Evolutionary conservation across 805 yeast species (phyloP).

Genomic region (Yamadazyma scolyti): DNA sequence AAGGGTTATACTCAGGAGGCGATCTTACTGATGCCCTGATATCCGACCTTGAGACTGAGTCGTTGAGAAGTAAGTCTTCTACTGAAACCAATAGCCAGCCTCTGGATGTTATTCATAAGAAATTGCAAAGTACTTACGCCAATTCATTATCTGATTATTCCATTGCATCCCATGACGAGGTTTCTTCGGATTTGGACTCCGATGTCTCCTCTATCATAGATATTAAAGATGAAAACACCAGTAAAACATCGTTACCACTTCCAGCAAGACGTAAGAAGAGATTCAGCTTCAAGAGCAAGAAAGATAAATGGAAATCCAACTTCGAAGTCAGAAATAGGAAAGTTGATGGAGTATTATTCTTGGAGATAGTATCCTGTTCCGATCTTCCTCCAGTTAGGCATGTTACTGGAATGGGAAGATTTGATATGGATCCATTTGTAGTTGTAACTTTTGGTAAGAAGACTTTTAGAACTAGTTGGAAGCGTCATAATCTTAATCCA

Average conservation of each 20-base stretch:
- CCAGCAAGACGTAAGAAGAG: not conserved
- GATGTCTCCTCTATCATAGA: constrained; percentile 1
- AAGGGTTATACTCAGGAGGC: constrained; percentile 35
- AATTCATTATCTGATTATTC: constrained; percentile 15
- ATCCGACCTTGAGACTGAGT: constrained; percentile 29
- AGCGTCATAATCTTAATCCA: constrained; percentile 79
- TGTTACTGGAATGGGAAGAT: constrained; percentile 62
- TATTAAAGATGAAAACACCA: no score
- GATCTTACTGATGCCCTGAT: constrained; percentile 12
- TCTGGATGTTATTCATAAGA: constrained; percentile 7
- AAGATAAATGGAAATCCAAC: constrained; percentile 8
- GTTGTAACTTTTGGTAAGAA: constrained; percentile 86
- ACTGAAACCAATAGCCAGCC: constrained; percentile 5
- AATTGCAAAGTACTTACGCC: constrained; percentile 3
- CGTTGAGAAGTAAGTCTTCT: constrained; percentile 2
- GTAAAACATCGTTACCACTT: no score
- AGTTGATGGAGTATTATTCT: constrained; percentile 66
- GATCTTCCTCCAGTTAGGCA: constrained; percentile 77
- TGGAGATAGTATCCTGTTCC: constrained; percentile 70
- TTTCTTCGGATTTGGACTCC: constrained; percentile 1
- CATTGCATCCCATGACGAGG: constrained; percentile 7
- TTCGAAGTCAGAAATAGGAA: constrained; percentile 38
- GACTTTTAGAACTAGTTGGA: constrained; percentile 81
- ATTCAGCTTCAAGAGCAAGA: constrained; percentile 4
- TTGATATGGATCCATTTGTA: constrained; percentile 96